Base-by-base conservation (phyloP, 1,139 yeast species). In the Protomyces gravidus region DNA sequence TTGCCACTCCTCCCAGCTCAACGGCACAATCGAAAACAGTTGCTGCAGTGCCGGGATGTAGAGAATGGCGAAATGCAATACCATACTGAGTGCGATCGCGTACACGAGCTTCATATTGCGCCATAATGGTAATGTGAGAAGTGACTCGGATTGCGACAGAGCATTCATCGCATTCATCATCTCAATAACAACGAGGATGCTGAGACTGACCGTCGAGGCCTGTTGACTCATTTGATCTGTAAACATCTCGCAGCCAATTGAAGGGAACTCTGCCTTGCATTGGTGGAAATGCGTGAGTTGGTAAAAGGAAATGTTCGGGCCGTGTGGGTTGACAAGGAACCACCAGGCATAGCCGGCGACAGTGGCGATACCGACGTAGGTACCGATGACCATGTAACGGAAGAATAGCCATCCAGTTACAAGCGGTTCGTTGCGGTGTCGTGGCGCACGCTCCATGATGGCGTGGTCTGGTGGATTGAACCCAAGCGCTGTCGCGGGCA, bases 301-400 rank as follows among this genome's bases (percentile, higher is more conserved):
- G 42, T 64, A 23, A 62, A 66, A 74, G 5, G 71, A 53, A 36
- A 74, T 70, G 59, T 68, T 69, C 9, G 77, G 77, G 4, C 77
- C 77, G 28, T 68, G 64, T 5, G 63, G 55, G 61, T 71, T 71
- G 55, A 63, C 66, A 53, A 73, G 59, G 65, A 73, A 75, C 68
- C 73, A 73, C 77, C 77, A 75, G 13, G 70, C 72, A 61, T 74
- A 74, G 13, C 77, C 76, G 61, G 71, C 72, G n/a, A 74, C 77
- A 11, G 77, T 74, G 2, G 76, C 77, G 45, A 65, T 62, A 27
- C 77, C 77, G 45, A 74, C 77, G 64, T 74, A 74, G 0, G 70
- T 64, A 5, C 77, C 77, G 26, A 74, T 70, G 30, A 74, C 68
- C 65, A 73, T 67, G 61, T 73, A 74, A 62, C 77, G 67, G 63